Base-by-base conservation (phyloP, 225 moss, liverwort and hornwort genomes). In the Pseudisothecium myosuroides region DNA sequence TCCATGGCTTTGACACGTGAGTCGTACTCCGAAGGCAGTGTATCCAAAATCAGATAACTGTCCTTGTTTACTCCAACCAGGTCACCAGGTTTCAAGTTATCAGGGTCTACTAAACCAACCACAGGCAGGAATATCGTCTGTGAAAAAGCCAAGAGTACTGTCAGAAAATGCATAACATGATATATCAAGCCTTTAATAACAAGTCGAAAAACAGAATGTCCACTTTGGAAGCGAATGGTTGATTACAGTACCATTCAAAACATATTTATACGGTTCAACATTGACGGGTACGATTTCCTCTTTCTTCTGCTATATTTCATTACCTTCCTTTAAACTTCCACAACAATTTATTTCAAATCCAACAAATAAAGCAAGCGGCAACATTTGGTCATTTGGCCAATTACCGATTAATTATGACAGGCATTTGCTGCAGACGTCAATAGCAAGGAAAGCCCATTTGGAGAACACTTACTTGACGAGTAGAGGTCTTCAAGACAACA, bases 1-100 rank as follows among this genome's bases (percentile, higher is more conserved):
- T 97, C 97, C 98, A 98, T 98, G 27, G 97, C 97, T 88, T 96
- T 96, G 36, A 97, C 96, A 68, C 97, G 97, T 26, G 98, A 97
- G 68, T 98, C 97, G 58, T 98, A 98, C 87, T 98, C 98, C 34
- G 97, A 97, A 52, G 98, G 98, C 60, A 97, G 95, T 39, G 98
- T 98, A 89, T 98, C 96, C 68, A 98, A 91, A 90, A 98, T 96
- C 62, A 98, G 87, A 75, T 97, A 97, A 88, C 96, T 98, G 91
- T 98, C 98, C 89, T 98, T 98, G 92, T 97, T 98, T 39, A 98
- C 98, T 89, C 98, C 98, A 67, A 98, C 98, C 71, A 98, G 83
- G 83, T 98, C 98, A 88, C 98, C 98, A 78, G 97, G 98, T 90
- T 98, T 98, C 90, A 98, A 90, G 67, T 93, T 93, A 74, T 96